Base-by-base conservation (phyloP, 1,139 yeast species). In the Debaryomyces psychrophilus region DNA sequence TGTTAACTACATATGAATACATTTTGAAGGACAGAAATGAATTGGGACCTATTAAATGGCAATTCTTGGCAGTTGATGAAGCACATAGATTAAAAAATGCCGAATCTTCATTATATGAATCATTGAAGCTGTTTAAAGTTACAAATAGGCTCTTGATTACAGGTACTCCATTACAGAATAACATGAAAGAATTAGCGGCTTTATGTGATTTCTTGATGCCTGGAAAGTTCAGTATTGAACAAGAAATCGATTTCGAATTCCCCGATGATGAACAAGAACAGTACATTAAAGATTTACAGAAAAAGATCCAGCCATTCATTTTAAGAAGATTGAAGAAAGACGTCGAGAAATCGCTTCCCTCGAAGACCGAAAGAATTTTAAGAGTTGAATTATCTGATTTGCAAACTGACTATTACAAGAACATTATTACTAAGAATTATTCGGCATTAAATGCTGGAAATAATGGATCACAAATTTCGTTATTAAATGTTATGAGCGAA, bases 161-260 rank as follows among this genome's bases (percentile, higher is more conserved):
- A 4, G 99, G 99, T 69, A 95, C 99, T 1, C 99, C 99, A 3
- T 76, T 93, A 53, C 99, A 93, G 65, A 95, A 95, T 62, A 95
- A 93, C 64, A 86, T 95, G 57, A 89, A 90, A 60, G 99, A 95
- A 67, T 77, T 95, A 55, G 97, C 97, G 1, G 98, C 99, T 0
- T 77, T 95, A 52, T 90, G 95, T 47, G 89, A 93, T 63, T 95
- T 95, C 64, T 76, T 95, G 61, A 90, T 90, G 97, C 99, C 99
- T 1, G 98, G 99, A 0, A 84, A 83, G 57, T 84, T 92, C 56
- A 77, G 77, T 49, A 92, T 95, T 56, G 97, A 92, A 52, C 95
- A 89, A 65, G 97, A 90, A 63, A 92, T 93, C 63, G 97, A 93
- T 68, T 90, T 90, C 62, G 98, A 92, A 60, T 80, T 88, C 27